Percentiles rank a stretch among this genome's conserved stretches.
Conservation (phyloP, 352 stramenopile genomes). For the Globisporangium cystogenes region DNA sequence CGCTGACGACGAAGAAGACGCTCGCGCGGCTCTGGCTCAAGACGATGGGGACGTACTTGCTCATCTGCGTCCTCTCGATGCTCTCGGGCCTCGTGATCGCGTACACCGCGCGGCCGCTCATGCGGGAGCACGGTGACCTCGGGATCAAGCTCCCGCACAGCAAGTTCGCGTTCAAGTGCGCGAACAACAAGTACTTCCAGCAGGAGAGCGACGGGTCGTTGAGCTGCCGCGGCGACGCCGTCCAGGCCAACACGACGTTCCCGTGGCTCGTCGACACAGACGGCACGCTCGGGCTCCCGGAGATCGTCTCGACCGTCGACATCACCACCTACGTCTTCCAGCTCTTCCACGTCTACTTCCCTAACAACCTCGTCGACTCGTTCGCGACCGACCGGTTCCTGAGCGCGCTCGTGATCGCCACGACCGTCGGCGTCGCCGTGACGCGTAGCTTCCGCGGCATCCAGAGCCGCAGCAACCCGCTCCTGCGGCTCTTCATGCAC, state of each 20-base stretch:
- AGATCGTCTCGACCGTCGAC: conserved; percentile 30
- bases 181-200: conserved; percentile 40
- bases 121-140: conserved; percentile 28
- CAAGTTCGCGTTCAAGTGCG: conserved; percentile 57
- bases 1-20: conserved; percentile 32
- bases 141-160: conserved; percentile 18
- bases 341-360: conserved; percentile 38
- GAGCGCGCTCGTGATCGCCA: conserved; percentile 44
- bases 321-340: conserved; percentile 39
- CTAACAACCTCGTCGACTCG: conserved; percentile 38
- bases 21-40: conserved; percentile 40
- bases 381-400: conserved; percentile 35
- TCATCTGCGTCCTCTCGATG: conserved; percentile 23
- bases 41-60: conserved; percentile 28
- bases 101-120: conserved; percentile 21
- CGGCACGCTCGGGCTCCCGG: conserved; percentile 30
- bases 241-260: conserved; percentile 44
- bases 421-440: conserved; percentile 13
- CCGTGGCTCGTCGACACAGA: conserved; percentile 42
- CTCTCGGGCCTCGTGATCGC: conserved; percentile 23
- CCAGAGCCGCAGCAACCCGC: conserved; percentile 38
- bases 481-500: conserved; percentile 55
- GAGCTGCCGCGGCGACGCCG: conserved; percentile 22
- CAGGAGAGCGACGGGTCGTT: conserved; percentile 19
- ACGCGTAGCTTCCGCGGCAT: conserved; percentile 13